Conservation (phyloP, 2,329 filamentous ascomycete genomes). For the Helminthosporium solani region DNA sequence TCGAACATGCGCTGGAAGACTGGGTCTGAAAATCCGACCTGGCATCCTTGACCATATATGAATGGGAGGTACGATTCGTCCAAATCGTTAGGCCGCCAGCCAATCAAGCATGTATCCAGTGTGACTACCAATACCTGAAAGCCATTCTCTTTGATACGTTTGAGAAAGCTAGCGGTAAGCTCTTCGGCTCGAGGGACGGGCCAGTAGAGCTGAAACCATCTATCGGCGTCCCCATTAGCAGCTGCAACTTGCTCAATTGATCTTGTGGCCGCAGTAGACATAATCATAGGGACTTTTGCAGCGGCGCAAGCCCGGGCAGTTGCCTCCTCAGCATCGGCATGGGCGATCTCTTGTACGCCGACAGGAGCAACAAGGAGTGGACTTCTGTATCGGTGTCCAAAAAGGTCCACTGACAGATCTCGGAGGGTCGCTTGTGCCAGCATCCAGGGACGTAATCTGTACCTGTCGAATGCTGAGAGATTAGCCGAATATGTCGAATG, state of each 20-base stretch:
- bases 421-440: conserved; percentile 41
- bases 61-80: conserved; percentile 65
- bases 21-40: conserved; percentile 40
- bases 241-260: conserved; percentile 67
- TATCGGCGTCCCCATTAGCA: conserved; percentile 57
- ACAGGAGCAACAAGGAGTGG: conserved; percentile 67
- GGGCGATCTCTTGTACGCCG: conserved; percentile 68
- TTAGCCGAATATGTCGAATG: conserved; percentile 42
- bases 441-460: conserved; percentile 44
- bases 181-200: conserved; percentile 64
- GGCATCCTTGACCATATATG: conserved; percentile 45
- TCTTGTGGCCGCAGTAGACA: conserved; percentile 64
- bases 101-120: conserved; percentile 55
- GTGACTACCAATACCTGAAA: conserved; percentile 70
- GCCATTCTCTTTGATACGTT: conserved; percentile 61
- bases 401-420: conserved; percentile 28
- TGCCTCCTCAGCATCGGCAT: conserved; percentile 64
- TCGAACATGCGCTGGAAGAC: conserved; percentile 39
- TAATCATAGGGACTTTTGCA: conserved; percentile 63
- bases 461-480: conserved; percentile 42
- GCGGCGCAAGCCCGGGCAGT: conserved; percentile 63
- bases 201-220: conserved; percentile 79
- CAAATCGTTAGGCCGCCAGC: conserved; percentile 69
- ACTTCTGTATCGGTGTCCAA: conserved; percentile 47
- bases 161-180: conserved; percentile 63